Base-by-base conservation (phyloP, 2,329 filamentous ascomycete species). In the Fusarium sp. region DNA sequence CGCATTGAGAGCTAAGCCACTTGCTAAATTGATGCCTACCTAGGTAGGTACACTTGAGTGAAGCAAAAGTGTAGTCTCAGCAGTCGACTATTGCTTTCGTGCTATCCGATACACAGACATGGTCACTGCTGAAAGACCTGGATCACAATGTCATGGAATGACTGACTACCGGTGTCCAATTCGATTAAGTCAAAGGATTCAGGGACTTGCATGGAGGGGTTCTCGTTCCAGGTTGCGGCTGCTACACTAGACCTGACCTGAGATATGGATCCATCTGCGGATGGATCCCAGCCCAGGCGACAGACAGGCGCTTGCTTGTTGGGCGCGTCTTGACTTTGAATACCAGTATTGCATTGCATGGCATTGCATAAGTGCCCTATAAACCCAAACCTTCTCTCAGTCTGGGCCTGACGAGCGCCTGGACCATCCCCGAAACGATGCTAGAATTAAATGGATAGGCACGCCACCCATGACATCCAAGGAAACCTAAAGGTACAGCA, bases 1-100 rank as follows among this genome's bases (percentile, higher is more conserved):
- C 71, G 68, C 69, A 73, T 65, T 49, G 52, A 65, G 56, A 26
- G 67, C 73, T 74, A 56, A 73, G 73, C 73, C 73, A 74, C 73
- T 55, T 55, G 43, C 49, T 45, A 21, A 39, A 56, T 48, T 45
- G 52, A 48, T 49, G 28, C 53, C 26, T 51, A 31, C 26, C 26
- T 28, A 28, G 26, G 26, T 28, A 28, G 26, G 26, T 28, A 30
- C 25, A 25, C 31, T 41, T 23, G 21, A 42, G 21, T 31, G 30
- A 28, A 19, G 39, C 34, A 37, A 37, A 37, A 37, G 6, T n/a
- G 18, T 37, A 37, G 18, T n/a, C 18, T 51, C 25, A 6, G 12
- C 34, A 26, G 12, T 26, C 18, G 41, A 16, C 7, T 11, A 43
- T 25, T 26, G 23, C 25, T n/a, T 37, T 21, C 19, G 21, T 25